Conservation (phyloP, 805 yeast genomes). For the Tetrapisispora namnaoensis region DNA sequence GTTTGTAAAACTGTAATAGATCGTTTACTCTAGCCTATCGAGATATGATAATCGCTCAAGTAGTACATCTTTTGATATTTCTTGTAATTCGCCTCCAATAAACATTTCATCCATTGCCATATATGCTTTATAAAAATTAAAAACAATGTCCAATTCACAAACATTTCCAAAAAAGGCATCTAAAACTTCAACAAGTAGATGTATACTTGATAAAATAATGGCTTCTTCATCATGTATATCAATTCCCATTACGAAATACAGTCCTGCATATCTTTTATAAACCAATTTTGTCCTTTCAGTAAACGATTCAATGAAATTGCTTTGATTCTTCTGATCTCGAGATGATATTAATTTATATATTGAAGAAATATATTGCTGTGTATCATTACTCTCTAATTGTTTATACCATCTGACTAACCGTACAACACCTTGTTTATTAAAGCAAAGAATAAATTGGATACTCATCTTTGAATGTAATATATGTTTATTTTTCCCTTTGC, state of each 20-base stretch:
- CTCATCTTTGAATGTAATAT: conserved; percentile 39
- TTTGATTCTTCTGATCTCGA: conserved; percentile 75
- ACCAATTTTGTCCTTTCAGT: conserved; percentile 56
- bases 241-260: conserved; percentile 77
- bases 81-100: conserved; percentile 84
- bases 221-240: conserved; percentile 77
- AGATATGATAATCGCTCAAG: conserved; percentile 54
- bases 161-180: conserved; percentile 84
- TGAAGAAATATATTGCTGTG: conserved; percentile 29
- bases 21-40: conserved; percentile 46
- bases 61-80: conserved; percentile 62
- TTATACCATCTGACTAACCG: conserved; percentile 75
- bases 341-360: conserved; percentile 73
- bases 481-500: background rate
- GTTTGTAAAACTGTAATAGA: background rate
- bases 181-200: conserved; percentile 77
- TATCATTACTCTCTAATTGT: conserved; percentile 23
- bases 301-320: conserved; percentile 63
- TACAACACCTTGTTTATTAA: conserved; percentile 90
- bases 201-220: conserved; percentile 72
- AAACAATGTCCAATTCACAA: conserved; percentile 87
- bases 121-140: conserved; percentile 80
- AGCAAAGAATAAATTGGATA: conserved; percentile 67
- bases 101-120: conserved; percentile 78
- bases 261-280: conserved; percentile 84